These are phyloP conservation scores for Diphasiastrum complanatum DNA, from an alignment of 83 land plant species.

Conservation along the genomic window DNA sequence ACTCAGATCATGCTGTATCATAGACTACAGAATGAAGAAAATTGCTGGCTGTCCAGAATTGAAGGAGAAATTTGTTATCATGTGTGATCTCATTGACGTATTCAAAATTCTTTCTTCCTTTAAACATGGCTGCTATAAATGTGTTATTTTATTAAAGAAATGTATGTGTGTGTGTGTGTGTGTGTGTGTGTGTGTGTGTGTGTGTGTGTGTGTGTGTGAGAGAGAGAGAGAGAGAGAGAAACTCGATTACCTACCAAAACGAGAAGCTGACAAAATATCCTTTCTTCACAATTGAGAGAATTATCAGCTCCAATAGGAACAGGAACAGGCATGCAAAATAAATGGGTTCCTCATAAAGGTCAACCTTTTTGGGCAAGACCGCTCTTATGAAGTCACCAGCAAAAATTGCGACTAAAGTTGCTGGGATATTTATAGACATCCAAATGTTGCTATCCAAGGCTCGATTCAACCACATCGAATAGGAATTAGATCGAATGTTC, in stretches of 20 bases:
- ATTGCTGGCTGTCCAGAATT: too few relatives aligned
- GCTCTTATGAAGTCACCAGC: slow-evolving; percentile 24
- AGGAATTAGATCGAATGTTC: slow-evolving; percentile 1
- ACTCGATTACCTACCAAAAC: slow-evolving; percentile 13
- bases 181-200: too few relatives aligned
- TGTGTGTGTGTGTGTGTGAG: too few relatives aligned
- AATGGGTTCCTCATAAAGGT: slow-evolving; percentile 6
- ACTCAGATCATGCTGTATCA: neutral
- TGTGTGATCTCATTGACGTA: too few relatives aligned
- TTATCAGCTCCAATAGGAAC: slow-evolving; percentile 14
- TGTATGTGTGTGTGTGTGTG: too few relatives aligned
- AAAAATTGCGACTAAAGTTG: slow-evolving; percentile 25
- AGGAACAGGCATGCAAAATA: slow-evolving; percentile 5
- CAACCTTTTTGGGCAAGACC: slow-evolving; percentile 18
- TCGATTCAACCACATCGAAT: neutral
- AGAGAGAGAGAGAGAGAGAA: neutral
- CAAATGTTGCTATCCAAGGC: slow-evolving; percentile 22
- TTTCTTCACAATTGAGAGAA: slow-evolving; percentile 9
- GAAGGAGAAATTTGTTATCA: too few relatives aligned
- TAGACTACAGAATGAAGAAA: too few relatives aligned
- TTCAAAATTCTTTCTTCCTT: too few relatives aligned
- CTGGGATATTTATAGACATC: slow-evolving; percentile 14
- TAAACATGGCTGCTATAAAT: too few relatives aligned
- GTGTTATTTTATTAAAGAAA: too few relatives aligned
- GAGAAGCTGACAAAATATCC: slow-evolving; percentile 14